phyloP scores from a whole-genome alignment of 495 filamentous ascomycete genomes.

The Annulohypoxylon stygium region DNA sequence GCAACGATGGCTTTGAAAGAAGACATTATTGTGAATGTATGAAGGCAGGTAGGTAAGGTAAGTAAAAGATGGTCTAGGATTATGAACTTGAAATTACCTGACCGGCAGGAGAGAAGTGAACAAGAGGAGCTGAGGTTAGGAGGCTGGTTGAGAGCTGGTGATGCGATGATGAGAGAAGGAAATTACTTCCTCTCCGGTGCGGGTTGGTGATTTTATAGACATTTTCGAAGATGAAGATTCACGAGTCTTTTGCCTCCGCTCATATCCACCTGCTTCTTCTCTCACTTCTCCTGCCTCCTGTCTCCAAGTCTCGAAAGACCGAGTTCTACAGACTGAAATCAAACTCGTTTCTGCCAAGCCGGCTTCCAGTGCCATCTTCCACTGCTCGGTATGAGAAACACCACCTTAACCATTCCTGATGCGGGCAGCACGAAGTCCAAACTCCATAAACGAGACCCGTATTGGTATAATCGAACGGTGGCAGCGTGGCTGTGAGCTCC shows the following conservation, averaged over 20 bases:
- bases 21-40: constrained; percentile 47
- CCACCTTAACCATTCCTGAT: constrained; percentile 20
- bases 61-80: constrained; percentile 4
- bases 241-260: constrained; percentile 9
- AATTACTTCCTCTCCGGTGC: constrained; percentile 24
- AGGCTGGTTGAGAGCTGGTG: constrained; percentile 25
- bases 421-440: constrained; percentile 26
- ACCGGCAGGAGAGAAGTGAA: constrained; percentile 49
- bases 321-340: constrained; percentile 1
- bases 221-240: constrained; percentile 21
- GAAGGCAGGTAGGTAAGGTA: not conserved
- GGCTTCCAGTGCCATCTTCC: constrained; percentile 12
- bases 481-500: constrained; percentile 30
- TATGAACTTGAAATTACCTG: constrained; percentile 42
- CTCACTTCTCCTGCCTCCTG: not conserved
- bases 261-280: not conserved
- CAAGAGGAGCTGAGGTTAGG: constrained; percentile 18
- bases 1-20: constrained; percentile 50
- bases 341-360: constrained; percentile 12
- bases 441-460: constrained; percentile 24
- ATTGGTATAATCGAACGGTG: constrained; percentile 7
- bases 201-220: constrained; percentile 44
- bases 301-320: not conserved
- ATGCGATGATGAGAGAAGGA: constrained; percentile 34
- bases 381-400: constrained; percentile 3